Conservation (phyloP, 176 grass and related monocot species). For the Ampelocalamus luodianensis region DNA sequence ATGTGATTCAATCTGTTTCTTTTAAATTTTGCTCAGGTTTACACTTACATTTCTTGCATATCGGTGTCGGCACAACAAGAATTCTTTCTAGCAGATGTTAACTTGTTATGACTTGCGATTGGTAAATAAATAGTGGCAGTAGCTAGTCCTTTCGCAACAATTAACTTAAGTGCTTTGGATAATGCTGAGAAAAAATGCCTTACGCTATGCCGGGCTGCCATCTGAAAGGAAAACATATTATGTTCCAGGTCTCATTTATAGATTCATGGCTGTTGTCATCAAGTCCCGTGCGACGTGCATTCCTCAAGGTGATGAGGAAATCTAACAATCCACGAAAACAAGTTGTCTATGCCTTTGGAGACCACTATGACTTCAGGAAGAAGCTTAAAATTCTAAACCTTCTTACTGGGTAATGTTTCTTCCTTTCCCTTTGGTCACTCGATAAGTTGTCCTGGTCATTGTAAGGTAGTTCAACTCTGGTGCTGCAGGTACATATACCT, state of each 20-base stretch:
- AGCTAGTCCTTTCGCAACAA: not conserved
- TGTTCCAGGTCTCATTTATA: slow-evolving; percentile 83
- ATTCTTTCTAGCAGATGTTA: not conserved
- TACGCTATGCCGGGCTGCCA: not conserved
- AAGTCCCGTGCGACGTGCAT: slow-evolving; percentile 49
- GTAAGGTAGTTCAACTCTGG: slow-evolving; percentile 28
- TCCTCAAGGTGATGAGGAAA: slow-evolving; percentile 73
- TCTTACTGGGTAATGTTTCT: slow-evolving; percentile 75
- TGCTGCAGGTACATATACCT: slow-evolving; percentile 82
- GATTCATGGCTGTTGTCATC: slow-evolving; percentile 87
- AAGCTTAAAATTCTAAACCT: slow-evolving; percentile 85
- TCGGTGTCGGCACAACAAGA: not conserved
- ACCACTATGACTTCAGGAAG: slow-evolving; percentile 78
- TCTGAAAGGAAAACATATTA: slow-evolving; percentile 33
- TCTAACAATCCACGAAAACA: slow-evolving; percentile 63
- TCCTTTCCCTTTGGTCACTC: slow-evolving; percentile 1
- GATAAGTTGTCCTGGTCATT: not conserved
- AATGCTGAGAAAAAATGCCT: not conserved
- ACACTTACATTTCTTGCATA: not conserved
- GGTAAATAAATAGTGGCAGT: not conserved
- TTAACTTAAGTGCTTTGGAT: slow-evolving; percentile 6
- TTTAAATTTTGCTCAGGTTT: not conserved
- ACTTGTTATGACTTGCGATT: not conserved
- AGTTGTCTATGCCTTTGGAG: slow-evolving; percentile 65
- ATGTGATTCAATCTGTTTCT: slow-evolving; percentile 2